Conservation (phyloP, 805 yeast species). For the Candida silvatica region DNA sequence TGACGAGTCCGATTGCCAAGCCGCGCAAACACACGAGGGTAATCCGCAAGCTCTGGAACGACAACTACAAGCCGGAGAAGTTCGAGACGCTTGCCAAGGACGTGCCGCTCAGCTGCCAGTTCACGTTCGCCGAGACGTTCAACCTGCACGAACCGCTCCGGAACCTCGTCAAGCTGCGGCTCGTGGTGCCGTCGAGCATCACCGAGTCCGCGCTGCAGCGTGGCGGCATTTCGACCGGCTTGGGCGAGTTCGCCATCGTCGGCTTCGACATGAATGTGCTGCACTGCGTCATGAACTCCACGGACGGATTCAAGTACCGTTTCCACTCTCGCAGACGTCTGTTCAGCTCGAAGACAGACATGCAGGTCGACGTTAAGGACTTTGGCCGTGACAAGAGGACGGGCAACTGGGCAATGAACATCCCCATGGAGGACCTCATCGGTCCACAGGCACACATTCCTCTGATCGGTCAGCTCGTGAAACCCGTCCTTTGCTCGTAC, state of each 20-base stretch:
- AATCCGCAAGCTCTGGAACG: constrained; percentile 3
- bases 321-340: neutral
- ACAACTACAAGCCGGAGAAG: neutral
- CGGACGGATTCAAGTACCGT: constrained; percentile 1
- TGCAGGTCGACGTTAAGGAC: constrained; percentile 1
- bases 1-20: constrained; percentile 1
- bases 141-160: constrained; percentile 1
- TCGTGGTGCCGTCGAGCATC: neutral
- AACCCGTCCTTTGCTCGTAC: constrained; percentile 3
- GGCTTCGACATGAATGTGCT: neutral
- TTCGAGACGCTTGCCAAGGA: constrained; percentile 1
- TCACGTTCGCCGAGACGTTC: constrained; percentile 1
- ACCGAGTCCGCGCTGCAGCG: neutral
- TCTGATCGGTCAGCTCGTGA: constrained; percentile 2
- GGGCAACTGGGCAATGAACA: neutral
- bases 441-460: constrained; percentile 1
- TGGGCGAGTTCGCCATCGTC: constrained; percentile 1
- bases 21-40: constrained; percentile 1
- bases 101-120: constrained; percentile 1
- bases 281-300: neutral
- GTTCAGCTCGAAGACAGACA: neutral
- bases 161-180: neutral
- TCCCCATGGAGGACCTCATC: neutral
- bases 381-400: neutral
- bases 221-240: constrained; percentile 2